These are phyloP conservation scores for Phylloporus sp. DNA, from an alignment of 768 basidiomycete genomes.

Conservation along the genomic window DNA sequence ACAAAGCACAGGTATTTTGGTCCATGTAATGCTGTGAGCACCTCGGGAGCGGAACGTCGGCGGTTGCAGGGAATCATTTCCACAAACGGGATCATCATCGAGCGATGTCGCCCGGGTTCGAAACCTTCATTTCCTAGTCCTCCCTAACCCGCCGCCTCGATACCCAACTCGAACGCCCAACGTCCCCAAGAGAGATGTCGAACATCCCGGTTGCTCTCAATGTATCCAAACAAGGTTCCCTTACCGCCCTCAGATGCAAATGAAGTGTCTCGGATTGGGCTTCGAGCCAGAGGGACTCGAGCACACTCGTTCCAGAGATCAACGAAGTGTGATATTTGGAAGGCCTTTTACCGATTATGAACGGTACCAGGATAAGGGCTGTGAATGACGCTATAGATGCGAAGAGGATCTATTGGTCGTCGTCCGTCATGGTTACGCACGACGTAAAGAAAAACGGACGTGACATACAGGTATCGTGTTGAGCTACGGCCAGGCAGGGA, in stretches of 20 bases:
- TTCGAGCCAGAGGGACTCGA: not conserved
- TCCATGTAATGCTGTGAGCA: no score
- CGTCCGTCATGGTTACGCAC: not conserved
- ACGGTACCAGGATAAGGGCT: not conserved
- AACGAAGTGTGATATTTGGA: not conserved
- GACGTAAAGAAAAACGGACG: not conserved
- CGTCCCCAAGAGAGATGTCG: not conserved
- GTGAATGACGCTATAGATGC: not conserved
- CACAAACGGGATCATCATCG: not conserved
- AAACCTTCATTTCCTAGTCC: not conserved
- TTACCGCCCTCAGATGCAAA: not conserved
- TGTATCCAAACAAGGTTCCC: not conserved
- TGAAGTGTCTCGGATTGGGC: not conserved
- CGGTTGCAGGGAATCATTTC: no score
- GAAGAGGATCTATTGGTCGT: not conserved
- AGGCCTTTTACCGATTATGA: not conserved
- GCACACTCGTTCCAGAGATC: not conserved
- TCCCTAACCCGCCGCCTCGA: not conserved
- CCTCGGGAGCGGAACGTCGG: no score
- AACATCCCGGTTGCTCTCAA: not conserved
- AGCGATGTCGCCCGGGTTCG: no score
- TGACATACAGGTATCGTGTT: not conserved
- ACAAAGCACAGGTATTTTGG: no score
- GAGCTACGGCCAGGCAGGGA: not conserved
- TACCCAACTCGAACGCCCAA: not conserved